Percentiles rank a stretch among this genome's conserved stretches.
These are phyloP conservation scores for Fusarium sp. DNA, from an alignment of 2,329 filamentous ascomycete genomes.

Conservation along the genomic window DNA sequence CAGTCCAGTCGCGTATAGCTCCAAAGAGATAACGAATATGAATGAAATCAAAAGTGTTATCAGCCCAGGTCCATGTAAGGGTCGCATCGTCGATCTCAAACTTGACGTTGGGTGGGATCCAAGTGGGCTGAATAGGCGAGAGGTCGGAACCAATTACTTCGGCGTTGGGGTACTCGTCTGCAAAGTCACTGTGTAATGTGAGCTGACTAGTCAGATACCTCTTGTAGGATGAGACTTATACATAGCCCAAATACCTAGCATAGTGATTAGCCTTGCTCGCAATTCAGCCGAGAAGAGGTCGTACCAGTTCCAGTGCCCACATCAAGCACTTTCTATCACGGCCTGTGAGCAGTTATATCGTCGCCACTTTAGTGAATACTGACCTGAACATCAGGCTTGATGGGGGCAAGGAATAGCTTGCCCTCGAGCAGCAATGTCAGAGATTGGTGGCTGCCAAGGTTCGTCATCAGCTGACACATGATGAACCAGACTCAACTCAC, in stretches of 20 bases:
- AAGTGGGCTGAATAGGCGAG: slow-evolving; percentile 37
- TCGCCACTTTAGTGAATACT: neutral
- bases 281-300: neutral
- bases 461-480: neutral
- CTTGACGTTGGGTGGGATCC: slow-evolving; percentile 37
- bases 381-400: slow-evolving; percentile 32
- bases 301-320: slow-evolving; percentile 18
- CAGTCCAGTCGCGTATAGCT: slow-evolving; percentile 30
- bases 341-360: neutral
- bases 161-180: slow-evolving; percentile 33
- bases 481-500: neutral
- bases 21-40: slow-evolving; percentile 41
- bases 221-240: neutral
- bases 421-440: slow-evolving; percentile 31
- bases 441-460: slow-evolving; percentile 32
- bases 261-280: neutral
- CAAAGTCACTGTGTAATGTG: slow-evolving; percentile 25
- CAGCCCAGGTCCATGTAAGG: slow-evolving; percentile 32
- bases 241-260: slow-evolving; percentile 41
- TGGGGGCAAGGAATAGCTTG: slow-evolving; percentile 35
- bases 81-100: slow-evolving; percentile 39
- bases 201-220: neutral
- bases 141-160: slow-evolving; percentile 37
- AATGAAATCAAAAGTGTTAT: slow-evolving; percentile 35
- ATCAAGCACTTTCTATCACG: slow-evolving; percentile 26